Conservation (phyloP, 441 rosid genomes). For the Lepidium campestre region DNA sequence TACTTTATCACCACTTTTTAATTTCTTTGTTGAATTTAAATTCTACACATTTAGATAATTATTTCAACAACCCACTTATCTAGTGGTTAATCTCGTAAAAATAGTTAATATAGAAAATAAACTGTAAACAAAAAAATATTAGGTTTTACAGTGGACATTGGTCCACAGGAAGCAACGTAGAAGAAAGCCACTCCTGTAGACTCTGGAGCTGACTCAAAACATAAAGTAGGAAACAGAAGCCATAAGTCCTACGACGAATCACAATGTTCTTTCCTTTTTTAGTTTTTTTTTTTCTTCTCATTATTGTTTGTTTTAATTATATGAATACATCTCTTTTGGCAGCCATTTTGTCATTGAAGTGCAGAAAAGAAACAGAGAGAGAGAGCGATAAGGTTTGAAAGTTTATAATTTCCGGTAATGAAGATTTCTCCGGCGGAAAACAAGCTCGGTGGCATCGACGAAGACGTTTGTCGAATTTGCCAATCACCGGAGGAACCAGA, state of each 20-base stretch:
- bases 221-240: background rate
- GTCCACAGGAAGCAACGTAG: background rate
- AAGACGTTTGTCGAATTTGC: slow-evolving; percentile 19
- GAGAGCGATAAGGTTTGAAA: background rate
- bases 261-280: background rate
- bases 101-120: background rate
- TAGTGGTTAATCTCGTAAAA: background rate
- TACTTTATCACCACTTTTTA: background rate
- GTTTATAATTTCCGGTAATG: background rate
- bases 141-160: background rate
- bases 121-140: background rate
- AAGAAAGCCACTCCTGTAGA: background rate
- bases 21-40: background rate
- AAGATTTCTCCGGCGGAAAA: background rate
- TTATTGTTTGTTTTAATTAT: background rate
- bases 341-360: background rate
- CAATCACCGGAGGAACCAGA: slow-evolving; percentile 12
- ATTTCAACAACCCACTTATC: background rate
- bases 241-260: background rate
- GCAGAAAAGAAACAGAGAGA: background rate
- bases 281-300: background rate
- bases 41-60: background rate
- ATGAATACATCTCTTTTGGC: background rate
- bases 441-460: background rate
- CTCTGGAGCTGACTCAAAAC: background rate